Evolutionary conservation across 2,329 filamentous ascomycete species (phyloP).

Genomic region (Lojkania enalia): DNA sequence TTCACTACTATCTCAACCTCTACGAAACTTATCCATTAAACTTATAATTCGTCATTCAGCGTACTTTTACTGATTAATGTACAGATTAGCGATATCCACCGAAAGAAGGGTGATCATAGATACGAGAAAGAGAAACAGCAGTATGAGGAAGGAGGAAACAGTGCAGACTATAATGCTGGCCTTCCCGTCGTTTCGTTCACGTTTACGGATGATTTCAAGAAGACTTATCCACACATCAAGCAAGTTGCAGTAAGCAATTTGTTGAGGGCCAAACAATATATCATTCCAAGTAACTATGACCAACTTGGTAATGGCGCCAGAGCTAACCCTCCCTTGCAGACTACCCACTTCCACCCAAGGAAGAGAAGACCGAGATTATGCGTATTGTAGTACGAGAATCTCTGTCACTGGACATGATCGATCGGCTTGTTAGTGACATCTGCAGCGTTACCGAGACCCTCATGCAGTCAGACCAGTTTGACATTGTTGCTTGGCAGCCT

Average conservation of each 20-base stretch:
- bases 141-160: conserved; percentile 54
- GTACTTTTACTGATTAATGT: conserved; percentile 7
- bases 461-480: conserved; percentile 57
- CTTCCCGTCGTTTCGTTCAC: conserved; percentile 70
- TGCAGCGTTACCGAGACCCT: conserved; percentile 63
- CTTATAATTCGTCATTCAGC: too few species aligned
- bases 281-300: conserved; percentile 61
- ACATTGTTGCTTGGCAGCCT: conserved; percentile 56
- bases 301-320: conserved; percentile 12
- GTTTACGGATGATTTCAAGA: conserved; percentile 63
- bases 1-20: neutral
- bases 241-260: conserved; percentile 66
- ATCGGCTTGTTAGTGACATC: conserved; percentile 65
- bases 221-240: conserved; percentile 64
- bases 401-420: conserved; percentile 69
- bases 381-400: conserved; percentile 69
- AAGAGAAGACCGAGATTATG: conserved; percentile 66
- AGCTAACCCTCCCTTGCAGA: conserved; percentile 41
- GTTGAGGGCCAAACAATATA: conserved; percentile 68
- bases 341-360: conserved; percentile 66
- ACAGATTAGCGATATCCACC: conserved; percentile 65
- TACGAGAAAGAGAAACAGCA: conserved; percentile 49
- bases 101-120: conserved; percentile 54
- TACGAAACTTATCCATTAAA: neutral
- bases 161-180: conserved; percentile 64